phyloP scores from a whole-genome alignment of 2,329 filamentous ascomycete species.

The Dothistroma pini region DNA sequence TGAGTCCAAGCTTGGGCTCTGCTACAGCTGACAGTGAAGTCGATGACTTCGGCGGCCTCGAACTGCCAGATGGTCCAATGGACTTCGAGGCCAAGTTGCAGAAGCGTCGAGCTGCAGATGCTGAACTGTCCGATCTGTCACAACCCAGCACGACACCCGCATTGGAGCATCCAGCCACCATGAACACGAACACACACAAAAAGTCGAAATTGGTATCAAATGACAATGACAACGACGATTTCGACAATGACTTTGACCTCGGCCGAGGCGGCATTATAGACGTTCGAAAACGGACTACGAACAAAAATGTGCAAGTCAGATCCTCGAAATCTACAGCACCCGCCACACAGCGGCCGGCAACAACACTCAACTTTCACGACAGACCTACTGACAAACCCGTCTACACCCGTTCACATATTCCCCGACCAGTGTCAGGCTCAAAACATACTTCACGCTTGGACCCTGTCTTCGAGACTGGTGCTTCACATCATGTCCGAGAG shows the following conservation, averaged over 20 bases:
- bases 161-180: constrained; percentile 36
- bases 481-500: constrained; percentile 62
- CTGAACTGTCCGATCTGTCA: constrained; percentile 33
- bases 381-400: constrained; percentile 50
- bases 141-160: constrained; percentile 34
- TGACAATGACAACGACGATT: constrained; percentile 61
- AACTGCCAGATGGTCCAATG: constrained; percentile 77
- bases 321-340: constrained; percentile 53
- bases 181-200: constrained; percentile 36
- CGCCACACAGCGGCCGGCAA: constrained; percentile 68
- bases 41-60: constrained; percentile 83
- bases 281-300: constrained; percentile 73
- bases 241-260: constrained; percentile 81
- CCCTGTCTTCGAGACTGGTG: constrained; percentile 86
- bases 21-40: constrained; percentile 94
- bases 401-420: constrained; percentile 63
- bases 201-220: constrained; percentile 34
- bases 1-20: constrained; percentile 90
- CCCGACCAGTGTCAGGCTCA: constrained; percentile 62
- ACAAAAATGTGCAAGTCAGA: constrained; percentile 90
- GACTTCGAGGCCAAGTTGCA: constrained; percentile 77
- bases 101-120: constrained; percentile 58
- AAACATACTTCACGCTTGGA: constrained; percentile 66
- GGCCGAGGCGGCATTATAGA: constrained; percentile 75
- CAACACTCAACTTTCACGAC: constrained; percentile 88